Percentiles rank a stretch among this genome's conserved stretches.
These are phyloP conservation scores for Eudorina sp. DNA, from an alignment of 139 green algal genomes.

Conservation along the genomic window DNA sequence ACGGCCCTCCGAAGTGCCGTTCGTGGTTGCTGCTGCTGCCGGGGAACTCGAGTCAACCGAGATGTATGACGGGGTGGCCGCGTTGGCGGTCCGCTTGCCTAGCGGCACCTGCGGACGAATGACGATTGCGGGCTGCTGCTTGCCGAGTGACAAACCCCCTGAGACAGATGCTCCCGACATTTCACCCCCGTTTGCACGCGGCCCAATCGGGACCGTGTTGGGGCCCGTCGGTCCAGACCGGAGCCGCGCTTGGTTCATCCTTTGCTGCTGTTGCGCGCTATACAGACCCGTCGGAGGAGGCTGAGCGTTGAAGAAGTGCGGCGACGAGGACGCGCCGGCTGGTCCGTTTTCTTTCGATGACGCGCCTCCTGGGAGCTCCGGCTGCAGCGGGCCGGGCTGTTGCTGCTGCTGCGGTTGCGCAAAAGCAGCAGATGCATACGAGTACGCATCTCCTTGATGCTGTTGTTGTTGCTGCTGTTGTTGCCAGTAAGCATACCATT, in stretches of 20 bases:
- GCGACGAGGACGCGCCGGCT: background rate
- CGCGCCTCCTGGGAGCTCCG: background rate
- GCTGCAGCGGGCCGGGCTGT: background rate
- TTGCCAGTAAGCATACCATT: background rate
- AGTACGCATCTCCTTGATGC: background rate
- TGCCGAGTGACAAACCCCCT: background rate
- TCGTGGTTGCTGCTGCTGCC: background rate
- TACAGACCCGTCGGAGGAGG: constrained; percentile 23
- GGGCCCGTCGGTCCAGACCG: background rate
- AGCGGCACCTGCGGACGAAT: constrained; percentile 34
- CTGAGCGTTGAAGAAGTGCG: constrained; percentile 14
- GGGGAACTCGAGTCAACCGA: background rate
- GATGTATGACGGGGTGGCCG: constrained; percentile 25
- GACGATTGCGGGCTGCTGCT: constrained; percentile 1
- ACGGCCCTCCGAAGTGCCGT: background rate
- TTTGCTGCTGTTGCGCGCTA: background rate
- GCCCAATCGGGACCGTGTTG: constrained; percentile 13
- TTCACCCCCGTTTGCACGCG: background rate
- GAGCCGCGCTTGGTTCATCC: background rate
- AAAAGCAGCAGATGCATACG: background rate
- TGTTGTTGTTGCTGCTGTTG: constrained; percentile 19
- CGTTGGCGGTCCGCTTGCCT: background rate
- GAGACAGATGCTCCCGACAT: background rate
- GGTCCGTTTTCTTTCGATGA: background rate
- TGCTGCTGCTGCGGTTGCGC: background rate